phyloP scores from a whole-genome alignment of 257 asterid genomes.

The Salvia rosmarinus region DNA sequence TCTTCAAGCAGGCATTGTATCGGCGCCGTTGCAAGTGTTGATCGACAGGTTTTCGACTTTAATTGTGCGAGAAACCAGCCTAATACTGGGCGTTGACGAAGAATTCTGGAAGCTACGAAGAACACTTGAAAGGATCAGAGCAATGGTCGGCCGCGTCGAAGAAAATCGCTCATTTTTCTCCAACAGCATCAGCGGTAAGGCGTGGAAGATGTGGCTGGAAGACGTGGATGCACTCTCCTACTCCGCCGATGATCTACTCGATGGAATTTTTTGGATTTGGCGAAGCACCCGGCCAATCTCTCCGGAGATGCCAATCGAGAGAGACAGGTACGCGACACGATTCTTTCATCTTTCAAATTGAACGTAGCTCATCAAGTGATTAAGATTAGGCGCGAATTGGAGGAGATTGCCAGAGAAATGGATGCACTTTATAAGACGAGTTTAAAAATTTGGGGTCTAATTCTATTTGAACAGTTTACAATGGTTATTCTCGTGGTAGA shows the following conservation, averaged over 20 bases:
- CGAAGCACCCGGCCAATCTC: not conserved
- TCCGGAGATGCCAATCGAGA: too few species aligned
- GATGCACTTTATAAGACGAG: slow-evolving; percentile 37
- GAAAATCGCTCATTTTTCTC: slow-evolving; percentile 25
- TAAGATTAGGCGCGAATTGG: slow-evolving; percentile 31
- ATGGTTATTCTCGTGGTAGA: slow-evolving; percentile 5
- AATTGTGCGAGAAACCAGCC: slow-evolving; percentile 24
- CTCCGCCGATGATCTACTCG: slow-evolving; percentile 44
- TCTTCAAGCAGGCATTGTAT: slow-evolving; percentile 40
- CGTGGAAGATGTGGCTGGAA: slow-evolving; percentile 44
- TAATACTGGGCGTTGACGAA: slow-evolving; percentile 31
- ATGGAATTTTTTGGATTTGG: slow-evolving; percentile 33
- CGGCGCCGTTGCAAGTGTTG: slow-evolving; percentile 40
- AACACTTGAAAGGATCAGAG: slow-evolving; percentile 34
- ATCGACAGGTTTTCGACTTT: slow-evolving; percentile 36
- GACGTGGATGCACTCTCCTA: slow-evolving; percentile 34
- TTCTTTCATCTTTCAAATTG: slow-evolving; percentile 37
- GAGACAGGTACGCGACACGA: slow-evolving; percentile 30
- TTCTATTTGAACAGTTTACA: not conserved
- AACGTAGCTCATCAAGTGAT: slow-evolving; percentile 34
- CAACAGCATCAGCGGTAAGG: slow-evolving; percentile 29
- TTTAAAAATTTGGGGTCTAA: slow-evolving; percentile 11
- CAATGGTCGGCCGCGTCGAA: slow-evolving; percentile 38
- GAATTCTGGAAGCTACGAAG: slow-evolving; percentile 42
- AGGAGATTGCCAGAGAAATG: slow-evolving; percentile 41